phyloP scores from a whole-genome alignment of 345 rosid species.

The Kandelia obovata region DNA sequence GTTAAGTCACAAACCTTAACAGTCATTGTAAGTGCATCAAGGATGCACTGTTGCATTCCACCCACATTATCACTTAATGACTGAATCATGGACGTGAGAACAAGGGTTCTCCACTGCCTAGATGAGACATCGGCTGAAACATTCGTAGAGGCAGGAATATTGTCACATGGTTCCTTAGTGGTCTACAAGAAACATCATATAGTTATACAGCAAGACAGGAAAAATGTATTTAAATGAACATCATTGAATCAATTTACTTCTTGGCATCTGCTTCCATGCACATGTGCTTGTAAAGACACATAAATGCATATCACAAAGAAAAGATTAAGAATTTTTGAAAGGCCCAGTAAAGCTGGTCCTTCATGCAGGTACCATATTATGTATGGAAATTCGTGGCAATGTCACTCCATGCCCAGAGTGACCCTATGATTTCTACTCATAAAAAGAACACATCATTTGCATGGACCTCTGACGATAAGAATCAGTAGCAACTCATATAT shows the following conservation, averaged over 20 bases:
- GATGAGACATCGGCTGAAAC: conserved; percentile 24
- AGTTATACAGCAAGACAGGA: conserved; percentile 6
- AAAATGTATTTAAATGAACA: not conserved
- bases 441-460: not conserved
- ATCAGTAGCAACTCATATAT: not conserved
- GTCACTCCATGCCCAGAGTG: too few species aligned
- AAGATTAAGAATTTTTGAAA: not conserved
- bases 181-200: conserved; percentile 26
- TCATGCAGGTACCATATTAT: too few species aligned
- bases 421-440: not conserved
- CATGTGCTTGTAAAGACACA: too few species aligned
- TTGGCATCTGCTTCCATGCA: too few species aligned
- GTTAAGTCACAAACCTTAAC: conserved; percentile 36
- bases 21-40: conserved; percentile 36
- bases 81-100: conserved; percentile 44
- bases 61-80: conserved; percentile 42
- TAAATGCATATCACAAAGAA: too few species aligned
- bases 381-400: too few species aligned
- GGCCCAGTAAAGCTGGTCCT: not conserved
- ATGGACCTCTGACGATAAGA: not conserved
- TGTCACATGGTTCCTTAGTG: conserved; percentile 15
- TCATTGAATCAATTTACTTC: not conserved
- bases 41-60: conserved; percentile 47
- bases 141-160: conserved; percentile 19
- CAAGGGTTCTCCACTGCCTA: conserved; percentile 36